Evolutionary conservation across 768 basidiomycete genomes (phyloP).

Genomic region (Pleurotus citrinopileatus): DNA sequence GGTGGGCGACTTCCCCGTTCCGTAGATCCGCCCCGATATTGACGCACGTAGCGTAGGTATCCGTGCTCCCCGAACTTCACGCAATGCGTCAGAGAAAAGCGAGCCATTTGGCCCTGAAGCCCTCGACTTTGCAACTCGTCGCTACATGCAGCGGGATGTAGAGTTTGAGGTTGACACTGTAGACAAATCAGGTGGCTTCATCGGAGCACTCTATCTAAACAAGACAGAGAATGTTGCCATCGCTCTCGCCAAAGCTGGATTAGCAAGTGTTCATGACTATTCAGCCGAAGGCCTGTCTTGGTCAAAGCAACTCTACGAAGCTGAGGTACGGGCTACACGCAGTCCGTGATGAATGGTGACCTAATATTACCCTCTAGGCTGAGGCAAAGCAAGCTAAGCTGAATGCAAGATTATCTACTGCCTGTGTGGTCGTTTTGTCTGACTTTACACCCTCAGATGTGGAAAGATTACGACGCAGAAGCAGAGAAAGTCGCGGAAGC

Average conservation of each 20-base stretch:
- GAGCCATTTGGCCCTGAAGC: conserved; percentile 90
- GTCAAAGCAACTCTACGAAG: conserved; percentile 76
- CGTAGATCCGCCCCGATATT: neutral
- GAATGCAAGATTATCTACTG: conserved; percentile 52
- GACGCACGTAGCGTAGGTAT: conserved; percentile 56
- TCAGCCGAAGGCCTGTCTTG: conserved; percentile 83
- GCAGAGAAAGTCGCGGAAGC: conserved; percentile 55
- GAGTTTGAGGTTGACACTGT: conserved; percentile 89
- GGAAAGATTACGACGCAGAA: conserved; percentile 80
- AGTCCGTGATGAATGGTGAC: conserved; percentile 4
- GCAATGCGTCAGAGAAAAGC: conserved; percentile 76
- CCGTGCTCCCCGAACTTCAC: conserved; percentile 74
- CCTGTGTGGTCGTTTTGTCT: neutral
- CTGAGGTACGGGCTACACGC: conserved; percentile 54
- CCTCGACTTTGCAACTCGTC: conserved; percentile 70
- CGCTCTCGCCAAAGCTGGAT: conserved; percentile 79
- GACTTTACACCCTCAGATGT: conserved; percentile 54
- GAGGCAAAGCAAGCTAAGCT: conserved; percentile 79
- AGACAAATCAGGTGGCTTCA: conserved; percentile 96
- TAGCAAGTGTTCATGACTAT: conserved; percentile 85
- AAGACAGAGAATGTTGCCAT: conserved; percentile 88
- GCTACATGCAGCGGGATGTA: conserved; percentile 92
- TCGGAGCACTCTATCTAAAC: conserved; percentile 81
- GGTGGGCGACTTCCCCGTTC: conserved; percentile 39
- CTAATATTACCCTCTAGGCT: conserved; percentile 36